Evolutionary conservation across 2,329 filamentous ascomycete genomes (phyloP).

Genomic region (Monilinia polystroma): DNA sequence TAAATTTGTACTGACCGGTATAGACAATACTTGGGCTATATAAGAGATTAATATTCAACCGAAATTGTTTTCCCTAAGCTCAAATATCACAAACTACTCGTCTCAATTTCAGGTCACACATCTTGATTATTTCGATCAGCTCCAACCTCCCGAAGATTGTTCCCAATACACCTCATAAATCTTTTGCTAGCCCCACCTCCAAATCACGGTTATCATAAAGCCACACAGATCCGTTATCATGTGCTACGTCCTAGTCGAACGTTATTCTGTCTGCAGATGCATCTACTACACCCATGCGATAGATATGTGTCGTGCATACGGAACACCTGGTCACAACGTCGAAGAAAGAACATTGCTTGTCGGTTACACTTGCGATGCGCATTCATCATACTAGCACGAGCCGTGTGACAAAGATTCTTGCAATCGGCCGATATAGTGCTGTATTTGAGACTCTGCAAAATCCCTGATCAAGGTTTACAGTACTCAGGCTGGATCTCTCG

Average conservation of each 20-base stretch:
- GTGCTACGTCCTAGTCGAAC: slow-evolving; percentile 68
- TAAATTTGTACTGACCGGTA: slow-evolving; percentile 36
- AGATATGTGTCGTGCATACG: slow-evolving; percentile 64
- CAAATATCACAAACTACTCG: background rate
- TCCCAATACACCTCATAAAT: background rate
- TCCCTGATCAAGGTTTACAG: background rate
- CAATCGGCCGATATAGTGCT: background rate
- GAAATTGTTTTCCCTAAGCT: background rate
- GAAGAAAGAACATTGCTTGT: slow-evolving; percentile 69
- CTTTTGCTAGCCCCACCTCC: background rate
- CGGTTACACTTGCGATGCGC: slow-evolving; percentile 57
- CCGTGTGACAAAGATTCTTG: background rate
- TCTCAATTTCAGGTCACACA: background rate
- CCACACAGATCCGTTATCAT: slow-evolving; percentile 45
- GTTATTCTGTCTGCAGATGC: slow-evolving; percentile 70
- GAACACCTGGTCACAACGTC: slow-evolving; percentile 59
- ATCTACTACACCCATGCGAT: slow-evolving; percentile 67
- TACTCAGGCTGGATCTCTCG: background rate
- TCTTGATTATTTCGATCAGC: slow-evolving; percentile 14
- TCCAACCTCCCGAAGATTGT: background rate
- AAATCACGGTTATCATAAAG: background rate
- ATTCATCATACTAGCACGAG: slow-evolving; percentile 5
- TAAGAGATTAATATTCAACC: slow-evolving; percentile 4
- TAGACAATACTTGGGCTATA: slow-evolving; percentile 3
- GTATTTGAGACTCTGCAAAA: background rate